A percentile compares a stretch with the other conserved stretches of the same genome.
Evolutionary conservation across 208 protist species (phyloP).

Genomic region (Crithidia acanthocephali): DNA sequence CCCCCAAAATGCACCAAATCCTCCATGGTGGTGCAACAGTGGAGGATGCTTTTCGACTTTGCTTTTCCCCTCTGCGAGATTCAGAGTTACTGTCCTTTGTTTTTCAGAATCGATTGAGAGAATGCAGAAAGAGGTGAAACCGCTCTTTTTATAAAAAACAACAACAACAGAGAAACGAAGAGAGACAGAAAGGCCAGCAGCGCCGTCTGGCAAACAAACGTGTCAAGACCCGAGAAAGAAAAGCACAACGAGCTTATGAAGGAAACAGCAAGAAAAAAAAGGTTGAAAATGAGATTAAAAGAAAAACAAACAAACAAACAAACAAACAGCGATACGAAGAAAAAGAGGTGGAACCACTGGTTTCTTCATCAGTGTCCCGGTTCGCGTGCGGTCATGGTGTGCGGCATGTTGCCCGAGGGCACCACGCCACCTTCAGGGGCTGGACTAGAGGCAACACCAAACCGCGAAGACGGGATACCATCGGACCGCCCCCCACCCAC

Average conservation of each 20-base stretch:
- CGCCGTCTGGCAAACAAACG: no score
- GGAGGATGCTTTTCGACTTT: no score
- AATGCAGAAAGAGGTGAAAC: no score
- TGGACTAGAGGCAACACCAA: neutral
- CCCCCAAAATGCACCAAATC: no score
- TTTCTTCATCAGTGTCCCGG: conserved; percentile 3
- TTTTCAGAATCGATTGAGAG: no score
- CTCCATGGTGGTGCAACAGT: no score
- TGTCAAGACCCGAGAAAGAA: neutral
- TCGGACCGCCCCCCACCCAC: neutral
- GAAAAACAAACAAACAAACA: neutral
- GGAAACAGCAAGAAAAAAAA: neutral
- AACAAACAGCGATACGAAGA: neutral
- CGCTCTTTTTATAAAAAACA: no score
- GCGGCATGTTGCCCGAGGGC: conserved; percentile 12
- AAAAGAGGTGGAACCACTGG: no score
- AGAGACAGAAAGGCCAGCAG: no score
- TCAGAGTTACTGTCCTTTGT: no score
- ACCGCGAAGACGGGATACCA: neutral
- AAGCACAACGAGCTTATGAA: neutral
- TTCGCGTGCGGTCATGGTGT: conserved; percentile 29
- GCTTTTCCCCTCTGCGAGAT: no score
- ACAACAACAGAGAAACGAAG: conserved; percentile 1
- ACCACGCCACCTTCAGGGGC: neutral
- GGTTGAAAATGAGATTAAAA: neutral